Conservation (phyloP, 2,329 filamentous ascomycete species). For the Aspergillus intermedius region DNA sequence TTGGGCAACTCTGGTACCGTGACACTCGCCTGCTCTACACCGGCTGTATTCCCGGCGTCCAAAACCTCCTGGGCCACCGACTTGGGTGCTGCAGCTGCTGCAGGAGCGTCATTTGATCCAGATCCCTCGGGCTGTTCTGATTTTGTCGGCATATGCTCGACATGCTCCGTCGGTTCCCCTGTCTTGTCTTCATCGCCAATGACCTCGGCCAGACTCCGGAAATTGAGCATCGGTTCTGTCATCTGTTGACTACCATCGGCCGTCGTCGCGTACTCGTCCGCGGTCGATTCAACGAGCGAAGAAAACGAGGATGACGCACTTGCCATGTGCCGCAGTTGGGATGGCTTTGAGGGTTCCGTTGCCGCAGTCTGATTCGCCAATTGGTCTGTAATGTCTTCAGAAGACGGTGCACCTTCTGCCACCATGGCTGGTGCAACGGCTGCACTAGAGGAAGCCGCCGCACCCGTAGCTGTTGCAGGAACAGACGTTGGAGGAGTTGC, state of each 20-base stretch:
- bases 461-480: slow-evolving; percentile 6
- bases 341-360: slow-evolving; percentile 54
- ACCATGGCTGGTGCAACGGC: background rate
- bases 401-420: slow-evolving; percentile 10
- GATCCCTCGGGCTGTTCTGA: slow-evolving; percentile 17
- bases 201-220: slow-evolving; percentile 77
- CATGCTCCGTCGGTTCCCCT: slow-evolving; percentile 29
- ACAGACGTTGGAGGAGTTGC: slow-evolving; percentile 16
- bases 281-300: slow-evolving; percentile 61
- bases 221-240: slow-evolving; percentile 82
- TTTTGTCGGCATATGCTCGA: slow-evolving; percentile 27
- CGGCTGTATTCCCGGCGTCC: slow-evolving; percentile 5
- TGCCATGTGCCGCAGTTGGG: slow-evolving; percentile 74
- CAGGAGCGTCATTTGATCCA: slow-evolving; percentile 8
- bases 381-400: slow-evolving; percentile 19
- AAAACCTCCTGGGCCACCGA: slow-evolving; percentile 9
- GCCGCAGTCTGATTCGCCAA: slow-evolving; percentile 26
- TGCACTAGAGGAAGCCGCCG: slow-evolving; percentile 26
- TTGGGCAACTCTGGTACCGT: slow-evolving; percentile 22
- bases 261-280: slow-evolving; percentile 35
- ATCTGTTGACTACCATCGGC: slow-evolving; percentile 46
- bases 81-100: background rate
- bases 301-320: slow-evolving; percentile 80
- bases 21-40: slow-evolving; percentile 6
- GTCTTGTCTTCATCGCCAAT: slow-evolving; percentile 60